A percentile compares a stretch with the other conserved stretches of the same genome.
These are phyloP conservation scores for Cystobasidiopsis lactophilus DNA, from an alignment of 768 basidiomycete species.

Conservation along the genomic window DNA sequence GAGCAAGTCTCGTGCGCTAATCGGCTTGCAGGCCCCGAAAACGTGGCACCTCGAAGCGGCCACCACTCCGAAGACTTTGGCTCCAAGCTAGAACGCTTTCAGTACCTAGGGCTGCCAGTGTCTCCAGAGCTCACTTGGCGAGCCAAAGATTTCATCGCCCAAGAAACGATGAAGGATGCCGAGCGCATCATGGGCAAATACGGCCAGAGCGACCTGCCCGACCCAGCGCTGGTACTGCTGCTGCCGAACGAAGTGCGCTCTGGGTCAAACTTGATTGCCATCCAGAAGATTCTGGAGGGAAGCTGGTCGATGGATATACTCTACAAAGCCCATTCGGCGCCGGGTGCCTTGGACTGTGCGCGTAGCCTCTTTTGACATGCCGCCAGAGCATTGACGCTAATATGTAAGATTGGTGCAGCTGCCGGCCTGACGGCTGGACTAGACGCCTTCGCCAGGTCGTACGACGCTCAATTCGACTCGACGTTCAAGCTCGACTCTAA, in stretches of 20 bases:
- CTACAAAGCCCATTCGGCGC: conserved; percentile 40
- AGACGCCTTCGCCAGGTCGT: conserved; percentile 38
- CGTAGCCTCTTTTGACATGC: conserved; percentile 3
- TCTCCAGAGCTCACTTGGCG: conserved; percentile 14
- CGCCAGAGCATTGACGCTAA: not conserved
- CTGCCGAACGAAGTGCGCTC: conserved; percentile 50
- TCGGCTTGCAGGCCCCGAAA: no score
- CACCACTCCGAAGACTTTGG: conserved; percentile 16
- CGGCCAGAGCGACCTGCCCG: conserved; percentile 32
- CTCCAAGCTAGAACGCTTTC: conserved; percentile 10
- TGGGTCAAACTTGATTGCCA: conserved; percentile 57
- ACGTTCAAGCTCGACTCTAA: conserved; percentile 45
- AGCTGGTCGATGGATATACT: conserved; percentile 73
- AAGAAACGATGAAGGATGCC: conserved; percentile 39
- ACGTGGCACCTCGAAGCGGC: no score
- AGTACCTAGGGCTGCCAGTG: conserved; percentile 8
- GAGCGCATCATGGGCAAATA: conserved; percentile 36
- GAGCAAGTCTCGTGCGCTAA: conserved; percentile 5
- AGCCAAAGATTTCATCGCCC: conserved; percentile 27
- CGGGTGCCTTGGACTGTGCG: conserved; percentile 39
- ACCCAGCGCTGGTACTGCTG: conserved; percentile 57
- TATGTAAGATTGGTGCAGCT: conserved; percentile 29
- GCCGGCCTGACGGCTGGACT: conserved; percentile 46
- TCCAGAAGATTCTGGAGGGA: conserved; percentile 69
- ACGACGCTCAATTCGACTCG: conserved; percentile 41